These are phyloP conservation scores for Colletotrichum liriopes DNA, from an alignment of 2,329 filamentous ascomycete genomes.

Conservation along the genomic window DNA sequence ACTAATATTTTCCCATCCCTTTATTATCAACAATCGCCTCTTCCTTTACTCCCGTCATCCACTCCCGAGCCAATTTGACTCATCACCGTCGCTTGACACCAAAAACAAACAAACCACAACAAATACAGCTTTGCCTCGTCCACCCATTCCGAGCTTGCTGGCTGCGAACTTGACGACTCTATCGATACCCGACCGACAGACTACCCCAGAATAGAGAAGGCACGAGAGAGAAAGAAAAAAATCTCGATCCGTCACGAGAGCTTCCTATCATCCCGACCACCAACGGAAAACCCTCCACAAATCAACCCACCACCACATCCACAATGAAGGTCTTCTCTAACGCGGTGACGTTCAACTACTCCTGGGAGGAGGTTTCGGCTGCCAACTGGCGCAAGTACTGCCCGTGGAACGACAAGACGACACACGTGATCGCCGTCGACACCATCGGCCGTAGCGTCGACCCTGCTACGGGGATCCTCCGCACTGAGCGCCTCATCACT, in stretches of 20 bases:
- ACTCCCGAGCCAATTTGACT: slow-evolving; percentile 12
- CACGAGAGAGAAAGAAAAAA: neutral
- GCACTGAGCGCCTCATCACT: slow-evolving; percentile 75
- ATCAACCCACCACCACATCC: slow-evolving; percentile 42
- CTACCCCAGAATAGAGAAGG: neutral
- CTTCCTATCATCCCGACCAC: neutral
- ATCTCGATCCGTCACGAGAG: slow-evolving; percentile 3
- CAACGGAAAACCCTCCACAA: neutral
- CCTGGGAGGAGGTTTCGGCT: slow-evolving; percentile 97
- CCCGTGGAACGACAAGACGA: slow-evolving; percentile 98
- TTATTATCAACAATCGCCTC: slow-evolving; percentile 28
- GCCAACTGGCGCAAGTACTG: slow-evolving; percentile 99
- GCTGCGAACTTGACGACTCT: slow-evolving; percentile 15
- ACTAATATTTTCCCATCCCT: slow-evolving; percentile 30
- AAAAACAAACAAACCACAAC: slow-evolving; percentile 8
- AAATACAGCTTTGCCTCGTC: neutral
- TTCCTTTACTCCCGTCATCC: neutral
- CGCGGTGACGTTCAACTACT: slow-evolving; percentile 93
- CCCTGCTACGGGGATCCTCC: slow-evolving; percentile 70
- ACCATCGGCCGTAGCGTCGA: slow-evolving; percentile 82
- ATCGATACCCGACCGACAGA: slow-evolving; percentile 12
- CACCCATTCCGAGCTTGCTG: neutral
- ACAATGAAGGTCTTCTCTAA: slow-evolving; percentile 97
- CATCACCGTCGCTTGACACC: slow-evolving; percentile 10
- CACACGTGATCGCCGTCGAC: slow-evolving; percentile 96